A percentile compares a stretch with the other conserved stretches of the same genome.
Evolutionary conservation across 208 protist species (phyloP).

Genomic region (Leishmania turanica): DNA sequence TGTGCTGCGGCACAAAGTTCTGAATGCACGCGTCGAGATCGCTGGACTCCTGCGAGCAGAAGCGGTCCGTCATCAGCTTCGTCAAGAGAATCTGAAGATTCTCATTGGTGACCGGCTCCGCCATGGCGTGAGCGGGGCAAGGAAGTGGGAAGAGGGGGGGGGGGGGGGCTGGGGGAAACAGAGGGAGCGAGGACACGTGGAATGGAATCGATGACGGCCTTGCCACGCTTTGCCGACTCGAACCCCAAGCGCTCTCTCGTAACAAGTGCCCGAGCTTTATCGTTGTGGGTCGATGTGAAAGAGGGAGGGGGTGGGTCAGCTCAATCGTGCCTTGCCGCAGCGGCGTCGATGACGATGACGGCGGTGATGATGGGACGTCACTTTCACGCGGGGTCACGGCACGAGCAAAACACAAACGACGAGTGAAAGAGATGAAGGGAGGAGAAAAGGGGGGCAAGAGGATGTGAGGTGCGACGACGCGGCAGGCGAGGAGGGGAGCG

Average conservation of each 20-base stretch:
- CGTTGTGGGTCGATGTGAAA: background rate
- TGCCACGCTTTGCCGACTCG: background rate
- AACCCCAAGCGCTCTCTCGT: background rate
- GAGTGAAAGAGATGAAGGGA: background rate
- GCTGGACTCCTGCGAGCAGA: conserved; percentile 66
- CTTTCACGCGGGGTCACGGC: background rate
- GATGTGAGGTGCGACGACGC: background rate
- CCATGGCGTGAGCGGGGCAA: conserved; percentile 32
- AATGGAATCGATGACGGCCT: background rate
- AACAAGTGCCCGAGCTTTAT: background rate
- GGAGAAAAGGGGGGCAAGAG: background rate
- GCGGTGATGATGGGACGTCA: background rate
- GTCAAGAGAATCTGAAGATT: conserved; percentile 86
- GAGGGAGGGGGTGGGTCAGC: background rate
- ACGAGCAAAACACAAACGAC: background rate
- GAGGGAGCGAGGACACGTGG: background rate
- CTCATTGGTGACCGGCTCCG: conserved; percentile 68
- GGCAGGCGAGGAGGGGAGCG: background rate
- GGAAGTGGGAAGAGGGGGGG: no score
- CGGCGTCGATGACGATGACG: background rate
- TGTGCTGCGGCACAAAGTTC: conserved; percentile 82
- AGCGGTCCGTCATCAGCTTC: conserved; percentile 85
- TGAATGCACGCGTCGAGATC: conserved; percentile 87
- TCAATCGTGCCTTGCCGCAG: background rate
- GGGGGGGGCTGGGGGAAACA: background rate